Evolutionary conservation across 805 yeast genomes (phyloP), one percentile per base, ranked within the genome.

Genomic region (Brettanomyces sp.): DNA sequence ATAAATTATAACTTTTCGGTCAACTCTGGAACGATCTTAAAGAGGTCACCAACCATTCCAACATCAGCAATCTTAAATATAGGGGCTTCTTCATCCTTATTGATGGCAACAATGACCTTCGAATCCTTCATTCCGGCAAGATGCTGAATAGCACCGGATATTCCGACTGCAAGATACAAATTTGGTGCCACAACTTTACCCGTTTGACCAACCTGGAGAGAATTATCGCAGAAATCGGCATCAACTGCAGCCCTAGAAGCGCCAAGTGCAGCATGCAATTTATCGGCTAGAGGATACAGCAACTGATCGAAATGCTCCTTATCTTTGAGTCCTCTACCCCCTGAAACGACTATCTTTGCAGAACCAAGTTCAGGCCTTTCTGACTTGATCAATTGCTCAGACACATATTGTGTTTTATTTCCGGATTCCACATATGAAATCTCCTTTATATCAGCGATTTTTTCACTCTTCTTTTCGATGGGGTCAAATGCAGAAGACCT

Each of bases 231-330:
- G 63, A 78, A 89, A 0, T 97, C 98, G 40, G 95, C 75, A 66
- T 91, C 99, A 23, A 93, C 99, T 33, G 98, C 99, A 18, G 97
- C 98, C 65, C 99, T 81, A 6, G 96, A 87, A 3, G 98, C 98
- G 58, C 99, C 99, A 43, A 91, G 83, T 45, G 95, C 98, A 2
- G 98, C 99, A 47, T 80, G 76, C 48, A 91, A 69, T 49, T 84
- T 74, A 47, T 79, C 80, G 6, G 98, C 97, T 53, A 91, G 71
- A 44, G 99, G 98, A 55, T 74, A 78, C 45, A 93, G 71, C 48
- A 87, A 54, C 45, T 73, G 62, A 46, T 86, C 95, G 64, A 91
- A 91, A 47, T 84, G 82, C 62, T 85, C 96, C 65, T 89, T 90
- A 65, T 80, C 80, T 64, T 90, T 88, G 55, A 91, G 77, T 36